Evolutionary conservation across 768 basidiomycete genomes (phyloP).

Genomic region (Pisolithus albus): DNA sequence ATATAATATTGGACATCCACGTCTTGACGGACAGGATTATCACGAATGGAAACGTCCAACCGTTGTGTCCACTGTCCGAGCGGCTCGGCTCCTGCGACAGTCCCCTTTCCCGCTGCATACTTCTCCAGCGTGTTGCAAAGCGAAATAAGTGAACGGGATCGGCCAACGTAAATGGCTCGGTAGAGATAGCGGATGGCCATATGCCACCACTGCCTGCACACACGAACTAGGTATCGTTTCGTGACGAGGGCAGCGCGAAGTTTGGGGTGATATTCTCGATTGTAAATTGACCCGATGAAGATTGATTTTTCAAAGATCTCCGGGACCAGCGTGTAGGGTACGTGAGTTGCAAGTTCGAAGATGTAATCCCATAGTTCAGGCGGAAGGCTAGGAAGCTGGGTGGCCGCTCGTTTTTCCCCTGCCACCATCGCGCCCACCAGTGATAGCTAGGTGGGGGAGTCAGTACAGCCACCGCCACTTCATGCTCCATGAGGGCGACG

Average conservation of each 20-base stretch:
- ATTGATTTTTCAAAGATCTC: constrained; percentile 17
- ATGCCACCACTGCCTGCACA: constrained; percentile 25
- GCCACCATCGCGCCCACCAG: not conserved
- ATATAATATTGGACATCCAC: constrained; percentile 7
- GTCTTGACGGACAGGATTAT: not conserved
- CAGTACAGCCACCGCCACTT: too few species aligned
- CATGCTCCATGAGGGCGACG: too few species aligned
- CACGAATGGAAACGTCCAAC: constrained; percentile 21
- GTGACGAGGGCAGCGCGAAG: constrained; percentile 19
- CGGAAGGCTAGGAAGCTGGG: constrained; percentile 7
- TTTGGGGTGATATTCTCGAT: not conserved
- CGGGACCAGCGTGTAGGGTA: constrained; percentile 15
- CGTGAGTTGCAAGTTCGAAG: constrained; percentile 17
- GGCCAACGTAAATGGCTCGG: constrained; percentile 17
- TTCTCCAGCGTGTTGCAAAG: constrained; percentile 10
- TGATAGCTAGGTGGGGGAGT: too few species aligned
- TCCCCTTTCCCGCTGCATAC: constrained; percentile 8
- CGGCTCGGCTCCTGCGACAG: constrained; percentile 4
- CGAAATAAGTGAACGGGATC: constrained; percentile 12
- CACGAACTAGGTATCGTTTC: constrained; percentile 21
- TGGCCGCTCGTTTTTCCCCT: not conserved
- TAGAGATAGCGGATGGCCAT: constrained; percentile 20
- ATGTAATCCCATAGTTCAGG: constrained; percentile 20
- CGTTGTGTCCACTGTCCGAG: constrained; percentile 20
- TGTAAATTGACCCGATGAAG: constrained; percentile 6